Evolutionary conservation across 2,329 filamentous ascomycete species (phyloP), one percentile per base, ranked within the genome.

Genomic region (Pleomassaria siparia): DNA sequence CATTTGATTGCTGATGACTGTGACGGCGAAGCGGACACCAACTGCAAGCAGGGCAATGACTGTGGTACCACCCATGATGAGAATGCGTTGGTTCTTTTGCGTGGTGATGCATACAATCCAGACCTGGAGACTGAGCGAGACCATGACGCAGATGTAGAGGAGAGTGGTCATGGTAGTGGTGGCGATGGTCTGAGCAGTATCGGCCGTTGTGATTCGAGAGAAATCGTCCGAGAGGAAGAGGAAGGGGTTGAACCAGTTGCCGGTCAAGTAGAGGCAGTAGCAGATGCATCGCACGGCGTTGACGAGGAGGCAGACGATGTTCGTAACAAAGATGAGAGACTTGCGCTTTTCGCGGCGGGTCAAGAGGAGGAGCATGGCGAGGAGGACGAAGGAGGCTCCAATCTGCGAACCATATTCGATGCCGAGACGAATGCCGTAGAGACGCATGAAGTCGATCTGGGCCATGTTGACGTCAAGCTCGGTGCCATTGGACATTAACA

Each of bases 341-440:
- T 74, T 73, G 50, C 88, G 80, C 66, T 89, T 90, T 55, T 82
- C 75, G 0, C 75, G 66, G 16, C 82, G 81, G 0, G 88, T 91
- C 67, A 91, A 78, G 48, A 86, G 71, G 10, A 90, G 71, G 2
- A 91, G 73, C 24, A 87, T 76, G 35, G 86, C 56, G 15, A 91
- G 74, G 60, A 90, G 80, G 50, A 86, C 71, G 47, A 85, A 54
- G 39, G 81, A 82, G 20, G 86, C 82, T 24, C 89, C 89, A 43
- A 91, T 76, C 66, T 92, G 88, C 15, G 80, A 72, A 43, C 81
- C 85, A 64, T 86, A 89, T 70, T 84, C 86, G 74, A 88, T 83
- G 63, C 70, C 75, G 28, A 77, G 63, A 8, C 71, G 71, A 47
- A 76, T 67, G 49, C 74, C 74, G 62, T 80, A 79, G 48, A 72